phyloP scores from a whole-genome alignment of 2,329 filamentous ascomycete species.

The Aquanectria penicillioides region DNA sequence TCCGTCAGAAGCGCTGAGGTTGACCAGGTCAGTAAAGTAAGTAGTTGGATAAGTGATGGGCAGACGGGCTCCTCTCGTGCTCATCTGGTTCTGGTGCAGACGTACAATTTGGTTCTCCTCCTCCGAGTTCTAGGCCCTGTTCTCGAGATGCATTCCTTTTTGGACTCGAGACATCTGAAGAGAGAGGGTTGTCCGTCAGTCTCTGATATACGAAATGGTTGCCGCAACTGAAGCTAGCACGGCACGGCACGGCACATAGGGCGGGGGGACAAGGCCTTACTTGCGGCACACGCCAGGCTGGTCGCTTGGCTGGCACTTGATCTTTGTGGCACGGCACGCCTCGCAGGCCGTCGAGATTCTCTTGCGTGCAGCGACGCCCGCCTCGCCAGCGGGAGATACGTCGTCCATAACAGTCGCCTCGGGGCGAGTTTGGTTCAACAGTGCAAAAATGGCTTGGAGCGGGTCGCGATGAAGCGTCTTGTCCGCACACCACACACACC shows the following conservation, averaged over 20 bases:
- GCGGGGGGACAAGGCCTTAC: constrained; percentile 49
- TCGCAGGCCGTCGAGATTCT: constrained; percentile 59
- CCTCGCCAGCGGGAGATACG: constrained; percentile 21
- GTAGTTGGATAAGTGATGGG: background rate
- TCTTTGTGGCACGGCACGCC: constrained; percentile 63
- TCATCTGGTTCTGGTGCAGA: too few relatives aligned
- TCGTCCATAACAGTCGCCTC: constrained; percentile 23
- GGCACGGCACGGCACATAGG: too few relatives aligned
- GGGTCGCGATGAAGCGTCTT: background rate
- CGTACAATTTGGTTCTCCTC: constrained; percentile 56
- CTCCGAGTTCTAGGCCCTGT: constrained; percentile 61
- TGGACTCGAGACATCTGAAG: constrained; percentile 53
- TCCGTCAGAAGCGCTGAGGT: constrained; percentile 31
- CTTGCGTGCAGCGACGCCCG: constrained; percentile 33
- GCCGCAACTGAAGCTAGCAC: too few relatives aligned
- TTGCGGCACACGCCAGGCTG: constrained; percentile 61
- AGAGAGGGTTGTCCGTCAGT: background rate
- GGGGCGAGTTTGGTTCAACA: background rate
- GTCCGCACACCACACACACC: too few relatives aligned
- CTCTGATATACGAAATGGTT: too few relatives aligned
- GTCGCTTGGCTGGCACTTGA: constrained; percentile 61
- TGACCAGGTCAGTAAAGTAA: background rate
- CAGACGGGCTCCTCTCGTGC: background rate
- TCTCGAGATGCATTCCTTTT: constrained; percentile 51
- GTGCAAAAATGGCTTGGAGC: background rate